Evolutionary conservation across 2,329 filamentous ascomycete genomes (phyloP).

Genomic region (Fusarium brevicatenulatum): DNA sequence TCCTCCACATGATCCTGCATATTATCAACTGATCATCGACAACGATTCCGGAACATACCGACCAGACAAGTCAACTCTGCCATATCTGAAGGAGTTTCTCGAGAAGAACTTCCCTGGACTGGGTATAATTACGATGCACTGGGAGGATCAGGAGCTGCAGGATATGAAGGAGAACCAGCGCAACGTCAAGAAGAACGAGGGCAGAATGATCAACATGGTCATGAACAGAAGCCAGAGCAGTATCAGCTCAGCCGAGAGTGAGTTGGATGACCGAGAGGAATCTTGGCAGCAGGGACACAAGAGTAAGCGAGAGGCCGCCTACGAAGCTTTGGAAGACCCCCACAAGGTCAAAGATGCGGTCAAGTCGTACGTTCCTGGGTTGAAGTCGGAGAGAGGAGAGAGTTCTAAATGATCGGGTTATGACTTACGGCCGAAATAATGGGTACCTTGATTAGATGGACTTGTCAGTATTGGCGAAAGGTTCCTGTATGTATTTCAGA

Average conservation of each 20-base stretch:
- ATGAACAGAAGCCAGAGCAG: constrained; percentile 65
- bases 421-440: constrained; percentile 30
- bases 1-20: constrained; percentile 59
- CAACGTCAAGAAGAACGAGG: constrained; percentile 75
- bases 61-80: constrained; percentile 81
- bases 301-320: constrained; percentile 64
- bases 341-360: constrained; percentile 53
- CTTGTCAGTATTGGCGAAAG: constrained; percentile 19
- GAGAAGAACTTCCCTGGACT: constrained; percentile 80
- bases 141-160: constrained; percentile 78
- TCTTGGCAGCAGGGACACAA: constrained; percentile 53
- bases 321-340: constrained; percentile 63
- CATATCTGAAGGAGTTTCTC: constrained; percentile 76
- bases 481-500: constrained; percentile 32
- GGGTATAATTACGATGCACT: constrained; percentile 78
- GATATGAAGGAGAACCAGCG: constrained; percentile 81
- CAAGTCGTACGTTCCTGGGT: constrained; percentile 42
- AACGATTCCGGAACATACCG: constrained; percentile 96
- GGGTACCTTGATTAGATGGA: constrained; percentile 12
- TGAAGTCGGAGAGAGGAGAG: constrained; percentile 31
- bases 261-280: constrained; percentile 58
- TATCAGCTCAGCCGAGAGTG: constrained; percentile 64
- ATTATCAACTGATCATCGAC: constrained; percentile 91
- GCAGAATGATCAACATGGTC: constrained; percentile 62
- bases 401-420: constrained; percentile 30